Conservation (phyloP, 192 early-diverging fungal species). For the Linderina pennispora region DNA sequence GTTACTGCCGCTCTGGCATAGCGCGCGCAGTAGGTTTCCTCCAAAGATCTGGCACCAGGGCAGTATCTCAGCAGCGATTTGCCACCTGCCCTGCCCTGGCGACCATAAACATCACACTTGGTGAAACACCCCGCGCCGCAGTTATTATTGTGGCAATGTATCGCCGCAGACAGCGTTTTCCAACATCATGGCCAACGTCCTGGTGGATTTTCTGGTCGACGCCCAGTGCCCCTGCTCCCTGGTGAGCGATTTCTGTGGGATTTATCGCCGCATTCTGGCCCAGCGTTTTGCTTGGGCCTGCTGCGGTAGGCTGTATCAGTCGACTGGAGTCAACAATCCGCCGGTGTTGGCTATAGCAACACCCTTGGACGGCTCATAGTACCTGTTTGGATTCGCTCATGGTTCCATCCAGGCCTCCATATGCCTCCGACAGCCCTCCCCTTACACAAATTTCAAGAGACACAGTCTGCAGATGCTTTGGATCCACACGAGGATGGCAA, state of each 20-base stretch:
- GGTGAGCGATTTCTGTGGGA: slow-evolving; percentile 1
- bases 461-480: no score
- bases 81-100: no score
- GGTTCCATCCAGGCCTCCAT: slow-evolving; percentile 40
- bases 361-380: slow-evolving; percentile 37
- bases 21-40: no score
- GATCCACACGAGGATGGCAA: no score
- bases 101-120: no score
- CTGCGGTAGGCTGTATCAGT: slow-evolving; percentile 4
- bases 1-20: no score
- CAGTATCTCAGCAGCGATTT: no score
- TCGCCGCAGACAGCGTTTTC: no score
- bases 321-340: neutral
- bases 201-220: neutral
- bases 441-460: neutral
- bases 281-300: slow-evolving; percentile 9
- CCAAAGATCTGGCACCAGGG: no score
- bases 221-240: slow-evolving; percentile 2
- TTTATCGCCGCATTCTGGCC: slow-evolving; percentile 2
- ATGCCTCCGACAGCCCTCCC: slow-evolving; percentile 21
- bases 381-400: slow-evolving; percentile 18
- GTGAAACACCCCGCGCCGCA: no score
- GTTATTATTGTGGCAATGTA: no score
- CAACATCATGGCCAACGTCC: no score
- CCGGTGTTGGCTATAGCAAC: slow-evolving; percentile 1